Evolutionary conservation across 495 filamentous ascomycete species (phyloP), one percentile per base, ranked within the genome.

Genomic region (Trichoderma reesei): DNA sequence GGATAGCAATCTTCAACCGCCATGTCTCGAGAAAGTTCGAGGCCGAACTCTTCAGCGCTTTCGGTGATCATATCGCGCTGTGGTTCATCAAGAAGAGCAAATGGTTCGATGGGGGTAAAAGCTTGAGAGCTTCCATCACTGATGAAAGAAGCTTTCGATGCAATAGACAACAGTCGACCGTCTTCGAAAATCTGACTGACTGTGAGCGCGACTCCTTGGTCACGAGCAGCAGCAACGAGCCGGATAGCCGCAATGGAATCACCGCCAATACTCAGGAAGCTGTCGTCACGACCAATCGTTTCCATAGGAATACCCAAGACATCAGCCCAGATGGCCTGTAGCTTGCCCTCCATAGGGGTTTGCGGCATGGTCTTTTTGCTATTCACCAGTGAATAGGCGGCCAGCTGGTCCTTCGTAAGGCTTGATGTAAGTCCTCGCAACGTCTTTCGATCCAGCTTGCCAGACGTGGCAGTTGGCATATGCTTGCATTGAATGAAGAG

Each of bases 211-310:
- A 59, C 31, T 13, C 54, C 54, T 10, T 59, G 8, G 11, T 59
- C 34, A 37, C 54, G 54, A 33, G 54, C 54, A 59, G 54, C n/a
- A 37, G 26, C 14, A 5, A 59, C 34, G 5, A 59, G 11, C 10
- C n/a, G 20, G n/a, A 59, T 59, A 31, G 20, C 54, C 3, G 54
- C 34, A 16, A 59, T 20, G 20, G 54, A 59, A 37, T 59, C 54
- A 13, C 54, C 54, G 20, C 85, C 78, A 38, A 86, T 80, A n/a
- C 80, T 77, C 18, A 86, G 69, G 9, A 83, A 59, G 20, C 20
- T 59, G 20, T 59, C 54, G 16, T 59, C 54, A 14, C 54, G 54
- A 59, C 54, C 46, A 16, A 83, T 77, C 5, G 73, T 59, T n/a
- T 73, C 73, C 0, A 66, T 54, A 1, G 60, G 16, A 2, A 82